Percentiles rank a stretch among this genome's conserved stretches.
Evolutionary conservation across 768 basidiomycete species (phyloP).

Genomic region (Pholiota microspora): DNA sequence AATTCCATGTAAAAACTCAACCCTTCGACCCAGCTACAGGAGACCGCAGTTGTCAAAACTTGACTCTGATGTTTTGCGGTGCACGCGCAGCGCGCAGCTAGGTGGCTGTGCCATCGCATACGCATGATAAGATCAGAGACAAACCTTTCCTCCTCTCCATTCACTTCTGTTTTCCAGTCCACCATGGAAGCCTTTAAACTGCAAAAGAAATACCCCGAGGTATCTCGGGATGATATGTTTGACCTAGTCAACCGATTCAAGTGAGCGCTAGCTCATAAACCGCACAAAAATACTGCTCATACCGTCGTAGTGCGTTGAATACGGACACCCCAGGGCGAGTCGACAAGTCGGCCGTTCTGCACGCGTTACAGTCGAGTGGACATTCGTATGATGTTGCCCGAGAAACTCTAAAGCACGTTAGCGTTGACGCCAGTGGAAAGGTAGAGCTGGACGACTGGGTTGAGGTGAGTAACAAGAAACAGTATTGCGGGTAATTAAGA

Average conservation of each 20-base stretch:
- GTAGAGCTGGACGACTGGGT: constrained; percentile 99
- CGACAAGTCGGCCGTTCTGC: constrained; percentile 79
- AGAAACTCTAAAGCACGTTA: constrained; percentile 91
- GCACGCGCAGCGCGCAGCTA: background rate
- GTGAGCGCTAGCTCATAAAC: constrained; percentile 46
- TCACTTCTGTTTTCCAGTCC: constrained; percentile 8
- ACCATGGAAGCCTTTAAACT: constrained; percentile 82
- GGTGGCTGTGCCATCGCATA: constrained; percentile 1
- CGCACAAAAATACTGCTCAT: constrained; percentile 12
- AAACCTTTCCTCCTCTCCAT: background rate
- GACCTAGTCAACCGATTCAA: constrained; percentile 95
- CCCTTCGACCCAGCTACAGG: no score
- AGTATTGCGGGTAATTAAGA: constrained; percentile 18
- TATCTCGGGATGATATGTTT: constrained; percentile 91
- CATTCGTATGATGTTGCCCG: constrained; percentile 89
- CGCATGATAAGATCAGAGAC: constrained; percentile 13
- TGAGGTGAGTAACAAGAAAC: constrained; percentile 60
- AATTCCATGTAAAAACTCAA: no score
- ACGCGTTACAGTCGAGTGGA: constrained; percentile 73
- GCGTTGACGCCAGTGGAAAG: constrained; percentile 92
- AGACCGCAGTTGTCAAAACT: background rate
- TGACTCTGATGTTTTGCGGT: no score
- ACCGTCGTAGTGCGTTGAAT: constrained; percentile 53
- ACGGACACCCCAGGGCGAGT: constrained; percentile 82
- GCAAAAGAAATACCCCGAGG: constrained; percentile 90